A percentile compares a stretch with the other conserved stretches of the same genome.
Conservation (phyloP, 1,139 yeast genomes). For the Blastobotrys persicus region DNA sequence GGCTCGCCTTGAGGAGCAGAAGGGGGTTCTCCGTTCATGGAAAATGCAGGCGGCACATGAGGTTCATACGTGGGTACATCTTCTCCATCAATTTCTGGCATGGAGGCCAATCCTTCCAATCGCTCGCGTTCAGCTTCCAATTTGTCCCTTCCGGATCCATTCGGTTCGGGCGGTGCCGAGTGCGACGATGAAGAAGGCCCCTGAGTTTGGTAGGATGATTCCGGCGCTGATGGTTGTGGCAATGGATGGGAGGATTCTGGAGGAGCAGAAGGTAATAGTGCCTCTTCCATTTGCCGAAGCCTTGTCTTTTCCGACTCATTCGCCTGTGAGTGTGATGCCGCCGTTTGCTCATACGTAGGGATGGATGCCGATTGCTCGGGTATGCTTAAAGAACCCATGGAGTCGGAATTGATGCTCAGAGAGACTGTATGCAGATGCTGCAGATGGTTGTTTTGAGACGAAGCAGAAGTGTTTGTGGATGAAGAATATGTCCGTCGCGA, state of each 20-base stretch:
- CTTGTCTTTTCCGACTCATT: slow-evolving; percentile 51
- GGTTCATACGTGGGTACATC: slow-evolving; percentile 28
- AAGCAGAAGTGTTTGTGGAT: slow-evolving; percentile 8
- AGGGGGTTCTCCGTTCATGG: slow-evolving; percentile 6
- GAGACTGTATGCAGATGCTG: not conserved
- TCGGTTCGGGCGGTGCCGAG: slow-evolving; percentile 10
- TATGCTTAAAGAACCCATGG: slow-evolving; percentile 4
- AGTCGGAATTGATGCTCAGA: slow-evolving; percentile 5
- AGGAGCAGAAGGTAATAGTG: slow-evolving; percentile 64
- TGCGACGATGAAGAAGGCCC: slow-evolving; percentile 7
- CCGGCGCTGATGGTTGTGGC: slow-evolving; percentile 10
- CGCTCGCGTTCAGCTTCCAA: slow-evolving; percentile 31
- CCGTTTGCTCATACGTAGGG: slow-evolving; percentile 17
- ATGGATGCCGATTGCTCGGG: not conserved
- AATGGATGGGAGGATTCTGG: slow-evolving; percentile 24
- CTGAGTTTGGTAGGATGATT: slow-evolving; percentile 1
- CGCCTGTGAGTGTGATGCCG: slow-evolving; percentile 10
- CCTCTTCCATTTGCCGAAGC: slow-evolving; percentile 51
- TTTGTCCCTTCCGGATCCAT: slow-evolving; percentile 23
- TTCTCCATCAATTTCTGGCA: slow-evolving; percentile 27
- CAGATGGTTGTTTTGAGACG: slow-evolving; percentile 29
- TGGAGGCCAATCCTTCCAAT: slow-evolving; percentile 26
- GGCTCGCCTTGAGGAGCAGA: not conserved
- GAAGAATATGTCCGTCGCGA: not conserved
- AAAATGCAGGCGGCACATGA: slow-evolving; percentile 17